phyloP scores from a whole-genome alignment of 2,329 filamentous ascomycete species.

The Samsoniella hepiali region DNA sequence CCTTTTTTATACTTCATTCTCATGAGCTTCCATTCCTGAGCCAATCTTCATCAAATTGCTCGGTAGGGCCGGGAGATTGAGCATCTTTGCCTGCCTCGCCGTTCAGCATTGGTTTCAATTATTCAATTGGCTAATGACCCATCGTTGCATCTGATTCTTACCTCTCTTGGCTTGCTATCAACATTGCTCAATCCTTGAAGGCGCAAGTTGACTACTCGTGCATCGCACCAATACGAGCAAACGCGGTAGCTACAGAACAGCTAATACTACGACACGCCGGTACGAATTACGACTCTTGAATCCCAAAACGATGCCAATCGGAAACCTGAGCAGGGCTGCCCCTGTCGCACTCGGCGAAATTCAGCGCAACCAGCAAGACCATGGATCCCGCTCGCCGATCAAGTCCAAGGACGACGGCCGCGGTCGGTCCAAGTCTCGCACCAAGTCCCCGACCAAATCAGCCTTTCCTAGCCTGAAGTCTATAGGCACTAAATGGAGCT shows the following conservation, averaged over 20 bases:
- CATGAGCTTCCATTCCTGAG: not conserved
- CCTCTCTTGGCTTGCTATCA: not conserved
- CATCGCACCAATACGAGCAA: not conserved
- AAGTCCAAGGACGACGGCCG: slow-evolving; percentile 36
- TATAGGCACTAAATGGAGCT: slow-evolving; percentile 35
- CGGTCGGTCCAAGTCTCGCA: slow-evolving; percentile 40
- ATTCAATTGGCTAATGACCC: not conserved
- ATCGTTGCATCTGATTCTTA: not conserved
- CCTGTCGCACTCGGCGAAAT: slow-evolving; percentile 52
- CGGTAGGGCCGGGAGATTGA: not conserved
- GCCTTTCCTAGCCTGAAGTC: slow-evolving; percentile 43
- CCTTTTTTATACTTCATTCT: not conserved
- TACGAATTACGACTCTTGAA: not conserved
- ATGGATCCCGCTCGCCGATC: slow-evolving; percentile 37
- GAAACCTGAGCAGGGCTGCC: not conserved
- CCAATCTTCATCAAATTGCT: not conserved
- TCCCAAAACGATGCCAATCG: slow-evolving; percentile 5
- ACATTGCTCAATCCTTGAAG: not conserved
- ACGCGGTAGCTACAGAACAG: slow-evolving; percentile 8
- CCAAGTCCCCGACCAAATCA: slow-evolving; percentile 45
- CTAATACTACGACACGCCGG: not conserved
- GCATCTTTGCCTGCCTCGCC: not conserved
- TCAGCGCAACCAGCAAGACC: slow-evolving; percentile 52
- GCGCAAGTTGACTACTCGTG: not conserved
- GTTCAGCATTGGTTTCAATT: not conserved